Conservation (phyloP, 148 eudicot genomes). For the Agrostemma githago region DNA sequence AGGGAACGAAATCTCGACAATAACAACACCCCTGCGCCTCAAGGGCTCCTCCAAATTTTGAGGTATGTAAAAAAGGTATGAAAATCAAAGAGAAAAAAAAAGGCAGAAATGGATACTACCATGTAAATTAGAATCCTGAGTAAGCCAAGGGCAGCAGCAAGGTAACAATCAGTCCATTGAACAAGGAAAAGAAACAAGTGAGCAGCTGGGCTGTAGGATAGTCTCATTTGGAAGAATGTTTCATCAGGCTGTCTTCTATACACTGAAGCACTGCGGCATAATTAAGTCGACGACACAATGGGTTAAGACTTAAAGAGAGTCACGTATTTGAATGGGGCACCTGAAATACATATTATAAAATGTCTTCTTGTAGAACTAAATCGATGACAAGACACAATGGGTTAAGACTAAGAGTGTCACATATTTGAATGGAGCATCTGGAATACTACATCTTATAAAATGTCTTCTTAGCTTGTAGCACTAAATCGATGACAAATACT, state of each 20-base stretch:
- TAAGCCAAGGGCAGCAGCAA: slow-evolving; percentile 86
- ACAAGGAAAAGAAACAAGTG: slow-evolving; percentile 68
- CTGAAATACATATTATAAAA: background rate
- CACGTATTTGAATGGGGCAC: background rate
- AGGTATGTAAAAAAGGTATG: background rate
- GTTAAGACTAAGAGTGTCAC: too few relatives aligned
- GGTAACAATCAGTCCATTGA: slow-evolving; percentile 82
- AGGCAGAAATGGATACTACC: slow-evolving; percentile 36
- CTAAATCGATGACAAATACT: too few relatives aligned
- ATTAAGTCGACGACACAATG: background rate
- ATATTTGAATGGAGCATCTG: too few relatives aligned
- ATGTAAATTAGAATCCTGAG: slow-evolving; percentile 70
- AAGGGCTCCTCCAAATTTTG: background rate
- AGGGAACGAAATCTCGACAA: too few relatives aligned
- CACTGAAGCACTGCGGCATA: slow-evolving; percentile 63
- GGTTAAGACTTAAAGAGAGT: too few relatives aligned
- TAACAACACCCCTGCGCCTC: too few relatives aligned
- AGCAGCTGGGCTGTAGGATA: slow-evolving; percentile 76
- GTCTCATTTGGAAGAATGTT: slow-evolving; percentile 82
- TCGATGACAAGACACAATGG: too few relatives aligned
- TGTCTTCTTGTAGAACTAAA: too few relatives aligned
- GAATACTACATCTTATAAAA: too few relatives aligned
- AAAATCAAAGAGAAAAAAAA: slow-evolving; percentile 2
- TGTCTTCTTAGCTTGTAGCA: too few relatives aligned
- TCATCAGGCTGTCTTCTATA: slow-evolving; percentile 63